Percentiles rank a stretch among this genome's conserved stretches.
Conservation (phyloP, 225 moss, liverwort and hornwort species). For the Asterella californica region DNA sequence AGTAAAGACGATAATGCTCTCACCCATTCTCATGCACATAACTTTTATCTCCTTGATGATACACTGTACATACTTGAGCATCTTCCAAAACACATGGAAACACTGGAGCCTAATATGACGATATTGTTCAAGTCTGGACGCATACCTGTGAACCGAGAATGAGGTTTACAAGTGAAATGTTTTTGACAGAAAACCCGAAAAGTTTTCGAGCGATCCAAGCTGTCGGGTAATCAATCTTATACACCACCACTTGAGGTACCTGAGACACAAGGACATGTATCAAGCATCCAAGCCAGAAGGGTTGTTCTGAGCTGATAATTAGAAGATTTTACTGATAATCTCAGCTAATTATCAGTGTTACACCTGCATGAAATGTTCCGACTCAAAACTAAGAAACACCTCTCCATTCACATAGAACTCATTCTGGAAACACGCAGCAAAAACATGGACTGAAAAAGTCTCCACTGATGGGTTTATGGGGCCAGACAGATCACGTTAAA, state of each 20-base stretch:
- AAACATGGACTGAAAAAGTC: not conserved
- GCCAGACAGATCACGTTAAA: no score
- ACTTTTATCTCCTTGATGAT: no score
- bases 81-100: no score
- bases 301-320: not conserved
- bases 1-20: no score
- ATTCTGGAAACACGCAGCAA: not conserved
- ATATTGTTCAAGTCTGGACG: not conserved
- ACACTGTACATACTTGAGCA: no score
- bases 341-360: not conserved
- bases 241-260: constrained; percentile 90
- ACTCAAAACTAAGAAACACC: not conserved
- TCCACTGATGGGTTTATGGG: no score
- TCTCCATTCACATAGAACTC: not conserved
- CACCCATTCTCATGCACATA: no score
- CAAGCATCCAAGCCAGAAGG: not conserved
- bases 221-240: constrained; percentile 70
- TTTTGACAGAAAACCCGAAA: constrained; percentile 60
- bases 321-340: not conserved
- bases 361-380: not conserved
- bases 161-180: constrained; percentile 76
- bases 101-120: no score
- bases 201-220: constrained; percentile 71
- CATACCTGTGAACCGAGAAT: constrained; percentile 65
- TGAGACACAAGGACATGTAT: constrained; percentile 14